phyloP scores from a whole-genome alignment of 768 basidiomycete genomes.

The Tephrocybe sp. region DNA sequence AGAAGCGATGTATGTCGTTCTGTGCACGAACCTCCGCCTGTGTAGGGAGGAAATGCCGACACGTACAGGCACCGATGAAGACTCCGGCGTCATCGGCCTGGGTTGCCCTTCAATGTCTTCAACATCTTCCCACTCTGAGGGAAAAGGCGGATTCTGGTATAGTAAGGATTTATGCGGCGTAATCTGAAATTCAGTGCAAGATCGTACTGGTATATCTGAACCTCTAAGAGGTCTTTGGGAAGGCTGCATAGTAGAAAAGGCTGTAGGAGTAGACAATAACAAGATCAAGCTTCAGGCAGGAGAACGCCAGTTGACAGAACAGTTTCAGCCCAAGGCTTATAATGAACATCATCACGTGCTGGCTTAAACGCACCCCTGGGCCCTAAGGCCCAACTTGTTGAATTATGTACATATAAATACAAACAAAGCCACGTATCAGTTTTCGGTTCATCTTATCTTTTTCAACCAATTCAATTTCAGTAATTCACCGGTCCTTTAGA shows the following conservation, averaged over 20 bases:
- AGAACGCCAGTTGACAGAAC: too few species aligned
- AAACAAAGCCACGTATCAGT: too few species aligned
- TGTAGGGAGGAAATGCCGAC: constrained; percentile 23
- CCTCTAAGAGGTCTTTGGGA: neutral
- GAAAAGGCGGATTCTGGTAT: constrained; percentile 7
- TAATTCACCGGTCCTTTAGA: too few species aligned
- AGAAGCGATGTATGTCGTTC: constrained; percentile 21
- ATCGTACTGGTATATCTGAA: neutral
- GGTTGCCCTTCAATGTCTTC: constrained; percentile 18
- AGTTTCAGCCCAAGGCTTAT: too few species aligned
- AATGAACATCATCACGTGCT: too few species aligned
- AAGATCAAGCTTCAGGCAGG: neutral
- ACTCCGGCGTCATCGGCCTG: constrained; percentile 9
- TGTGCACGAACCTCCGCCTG: constrained; percentile 26
- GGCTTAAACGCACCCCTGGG: too few species aligned
- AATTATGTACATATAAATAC: too few species aligned
- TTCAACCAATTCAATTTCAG: too few species aligned
- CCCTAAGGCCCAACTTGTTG: too few species aligned
- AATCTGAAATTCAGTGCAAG: neutral
- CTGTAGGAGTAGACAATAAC: neutral
- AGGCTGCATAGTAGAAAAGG: neutral
- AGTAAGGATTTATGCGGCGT: neutral
- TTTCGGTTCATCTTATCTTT: too few species aligned
- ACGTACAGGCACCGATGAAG: constrained; percentile 17
- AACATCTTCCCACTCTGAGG: constrained; percentile 35